Percentiles rank a stretch among this genome's conserved stretches.
Conservation (phyloP, 371 early-diverging fungal species). For the Batrachochytrium dendrobatidis region DNA sequence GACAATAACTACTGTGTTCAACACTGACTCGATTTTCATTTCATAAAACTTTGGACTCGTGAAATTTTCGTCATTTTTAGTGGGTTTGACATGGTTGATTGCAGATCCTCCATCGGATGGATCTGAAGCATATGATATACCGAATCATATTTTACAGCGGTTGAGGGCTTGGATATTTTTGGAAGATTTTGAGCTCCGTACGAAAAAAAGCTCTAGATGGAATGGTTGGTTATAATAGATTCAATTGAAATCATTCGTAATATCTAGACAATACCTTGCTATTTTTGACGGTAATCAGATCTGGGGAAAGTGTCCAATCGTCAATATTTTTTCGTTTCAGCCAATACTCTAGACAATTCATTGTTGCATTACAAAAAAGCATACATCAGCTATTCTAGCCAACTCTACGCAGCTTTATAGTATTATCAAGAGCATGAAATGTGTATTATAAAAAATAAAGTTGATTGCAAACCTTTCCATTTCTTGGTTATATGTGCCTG, state of each 20-base stretch:
- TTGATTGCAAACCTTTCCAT: constrained; percentile 27
- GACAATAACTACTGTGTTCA: too few species aligned
- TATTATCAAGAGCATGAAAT: constrained; percentile 2
- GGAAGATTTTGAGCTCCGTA: constrained; percentile 15
- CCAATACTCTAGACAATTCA: constrained; percentile 20
- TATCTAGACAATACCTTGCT: constrained; percentile 19
- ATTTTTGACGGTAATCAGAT: constrained; percentile 21
- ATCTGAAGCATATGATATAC: constrained; percentile 40
- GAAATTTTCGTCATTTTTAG: neutral
- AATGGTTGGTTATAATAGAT: neutral
- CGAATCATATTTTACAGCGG: constrained; percentile 31
- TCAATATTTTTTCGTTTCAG: constrained; percentile 22
- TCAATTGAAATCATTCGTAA: neutral
- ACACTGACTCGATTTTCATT: too few species aligned
- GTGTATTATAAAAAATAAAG: neutral
- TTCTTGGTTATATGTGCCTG: constrained; percentile 29
- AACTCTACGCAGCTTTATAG: constrained; percentile 1
- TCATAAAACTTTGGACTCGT: too few species aligned
- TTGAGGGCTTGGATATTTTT: constrained; percentile 11
- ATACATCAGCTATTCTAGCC: neutral
- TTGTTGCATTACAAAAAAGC: neutral
- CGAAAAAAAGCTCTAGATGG: constrained; percentile 22
- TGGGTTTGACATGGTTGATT: neutral
- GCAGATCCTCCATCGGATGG: constrained; percentile 34
- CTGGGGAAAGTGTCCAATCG: constrained; percentile 33